phyloP scores from a whole-genome alignment of 1,139 yeast genomes.

The Kurtzmaniella quercitrusa region DNA sequence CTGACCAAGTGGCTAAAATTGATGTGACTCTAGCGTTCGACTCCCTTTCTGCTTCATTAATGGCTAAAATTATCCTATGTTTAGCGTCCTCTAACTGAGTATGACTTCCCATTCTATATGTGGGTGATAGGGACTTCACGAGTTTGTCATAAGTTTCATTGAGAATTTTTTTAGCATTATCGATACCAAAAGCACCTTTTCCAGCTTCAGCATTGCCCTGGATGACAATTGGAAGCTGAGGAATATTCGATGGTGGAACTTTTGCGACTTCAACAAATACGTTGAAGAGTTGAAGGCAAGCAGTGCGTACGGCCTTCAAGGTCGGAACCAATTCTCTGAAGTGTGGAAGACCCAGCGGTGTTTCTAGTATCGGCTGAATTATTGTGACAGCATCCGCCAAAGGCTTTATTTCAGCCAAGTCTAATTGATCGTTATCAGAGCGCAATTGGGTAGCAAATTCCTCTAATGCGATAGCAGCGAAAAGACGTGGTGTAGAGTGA shows the following conservation, averaged over 20 bases:
- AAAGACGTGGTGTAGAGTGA: constrained; percentile 78
- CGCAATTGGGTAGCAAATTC: constrained; percentile 55
- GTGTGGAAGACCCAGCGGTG: constrained; percentile 34
- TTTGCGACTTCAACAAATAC: constrained; percentile 76
- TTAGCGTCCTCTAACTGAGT: constrained; percentile 79
- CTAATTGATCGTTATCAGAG: constrained; percentile 15
- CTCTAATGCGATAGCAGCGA: constrained; percentile 65
- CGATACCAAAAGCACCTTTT: constrained; percentile 84
- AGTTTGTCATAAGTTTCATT: constrained; percentile 65
- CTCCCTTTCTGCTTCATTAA: constrained; percentile 63
- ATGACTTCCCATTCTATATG: constrained; percentile 67
- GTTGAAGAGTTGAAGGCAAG: constrained; percentile 77
- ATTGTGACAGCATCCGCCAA: background rate
- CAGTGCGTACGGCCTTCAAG: constrained; percentile 78
- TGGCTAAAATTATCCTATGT: constrained; percentile 60
- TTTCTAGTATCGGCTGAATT: background rate
- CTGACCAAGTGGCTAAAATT: constrained; percentile 71
- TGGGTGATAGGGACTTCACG: constrained; percentile 60
- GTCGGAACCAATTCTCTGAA: constrained; percentile 88
- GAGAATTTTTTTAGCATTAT: constrained; percentile 68
- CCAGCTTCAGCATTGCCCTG: constrained; percentile 96
- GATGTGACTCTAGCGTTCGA: constrained; percentile 53
- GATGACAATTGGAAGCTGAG: constrained; percentile 82
- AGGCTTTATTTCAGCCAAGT: constrained; percentile 3
- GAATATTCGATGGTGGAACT: constrained; percentile 69